Evolutionary conservation across 768 basidiomycete genomes (phyloP).

Genomic region (Kockovaella imperatae): DNA sequence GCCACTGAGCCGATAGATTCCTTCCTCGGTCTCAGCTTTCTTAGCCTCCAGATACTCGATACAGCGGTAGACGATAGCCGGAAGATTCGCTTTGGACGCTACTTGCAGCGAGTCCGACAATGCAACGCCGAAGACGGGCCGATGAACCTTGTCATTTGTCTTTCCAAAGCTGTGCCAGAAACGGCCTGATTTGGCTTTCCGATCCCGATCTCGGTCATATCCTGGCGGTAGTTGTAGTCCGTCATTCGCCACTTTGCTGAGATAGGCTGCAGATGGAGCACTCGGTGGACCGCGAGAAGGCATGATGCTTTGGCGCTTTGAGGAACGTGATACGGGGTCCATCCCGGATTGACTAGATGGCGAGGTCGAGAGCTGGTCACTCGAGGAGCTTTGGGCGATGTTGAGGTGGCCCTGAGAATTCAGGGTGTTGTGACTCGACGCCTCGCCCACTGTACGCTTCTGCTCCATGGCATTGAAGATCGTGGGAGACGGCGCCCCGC

Average conservation of each 20-base stretch:
- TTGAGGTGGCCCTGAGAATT: conserved; percentile 2
- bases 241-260: conserved; percentile 23
- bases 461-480: conserved; percentile 32
- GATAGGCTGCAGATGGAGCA: conserved; percentile 29
- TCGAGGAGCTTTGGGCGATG: conserved; percentile 54
- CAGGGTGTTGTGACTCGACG: not conserved
- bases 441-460: conserved; percentile 10
- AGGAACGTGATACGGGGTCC: conserved; percentile 17
- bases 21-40: conserved; percentile 92
- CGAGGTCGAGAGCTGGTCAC: conserved; percentile 51
- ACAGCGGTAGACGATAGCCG: conserved; percentile 88
- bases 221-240: conserved; percentile 24
- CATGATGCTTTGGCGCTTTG: conserved; percentile 37
- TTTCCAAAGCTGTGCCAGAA: conserved; percentile 83
- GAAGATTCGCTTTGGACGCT: conserved; percentile 79
- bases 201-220: conserved; percentile 59
- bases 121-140: conserved; percentile 81
- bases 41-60: conserved; percentile 92
- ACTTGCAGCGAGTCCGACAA: conserved; percentile 81
- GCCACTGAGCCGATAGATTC: conserved; percentile 91
- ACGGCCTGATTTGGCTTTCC: conserved; percentile 83
- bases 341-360: conserved; percentile 9
- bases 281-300: conserved; percentile 17
- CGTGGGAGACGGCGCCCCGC: conserved; percentile 31
- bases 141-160: conserved; percentile 42